These are phyloP conservation scores for Boehmeria nivea DNA, from an alignment of 306 rosid species.

Conservation along the genomic window DNA sequence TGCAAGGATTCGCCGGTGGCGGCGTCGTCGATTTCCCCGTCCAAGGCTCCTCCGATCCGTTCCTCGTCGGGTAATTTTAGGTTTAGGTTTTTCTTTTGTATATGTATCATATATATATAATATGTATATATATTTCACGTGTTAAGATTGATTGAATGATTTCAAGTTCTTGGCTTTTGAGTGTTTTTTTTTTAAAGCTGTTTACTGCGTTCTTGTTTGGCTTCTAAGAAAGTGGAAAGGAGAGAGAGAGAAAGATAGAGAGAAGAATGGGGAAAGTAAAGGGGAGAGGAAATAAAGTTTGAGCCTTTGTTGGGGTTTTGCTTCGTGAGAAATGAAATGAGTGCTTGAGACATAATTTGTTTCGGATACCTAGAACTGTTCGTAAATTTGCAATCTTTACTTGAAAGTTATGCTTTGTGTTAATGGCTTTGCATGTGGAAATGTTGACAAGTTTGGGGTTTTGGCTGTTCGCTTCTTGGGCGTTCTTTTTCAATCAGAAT, in stretches of 20 bases:
- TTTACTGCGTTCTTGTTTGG: conserved; percentile 18
- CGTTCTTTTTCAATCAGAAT: not conserved
- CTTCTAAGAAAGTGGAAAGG: conserved; percentile 10
- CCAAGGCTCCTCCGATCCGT: conserved; percentile 74
- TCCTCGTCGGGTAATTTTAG: conserved; percentile 57
- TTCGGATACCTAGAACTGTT: not conserved
- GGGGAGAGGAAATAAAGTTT: no score
- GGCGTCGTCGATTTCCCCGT: conserved; percentile 80
- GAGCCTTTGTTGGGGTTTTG: no score
- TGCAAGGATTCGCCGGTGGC: conserved; percentile 53
- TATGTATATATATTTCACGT: no score
- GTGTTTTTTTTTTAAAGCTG: conserved; percentile 17
- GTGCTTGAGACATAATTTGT: conserved; percentile 5
- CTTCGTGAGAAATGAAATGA: no score
- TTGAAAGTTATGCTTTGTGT: not conserved
- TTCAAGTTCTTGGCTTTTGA: not conserved
- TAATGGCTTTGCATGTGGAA: not conserved
- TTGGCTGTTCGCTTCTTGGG: conserved; percentile 3
- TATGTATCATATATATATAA: no score
- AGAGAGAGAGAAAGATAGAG: not conserved
- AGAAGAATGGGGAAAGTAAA: conserved; percentile 1
- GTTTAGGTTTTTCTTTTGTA: conserved; percentile 4
- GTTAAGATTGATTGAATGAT: not conserved
- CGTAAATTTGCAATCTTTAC: no score
- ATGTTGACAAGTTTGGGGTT: conserved; percentile 21